Evolutionary conservation across 208 protist genomes (phyloP).

Genomic region (Leptomonas pyrrhocoris): DNA sequence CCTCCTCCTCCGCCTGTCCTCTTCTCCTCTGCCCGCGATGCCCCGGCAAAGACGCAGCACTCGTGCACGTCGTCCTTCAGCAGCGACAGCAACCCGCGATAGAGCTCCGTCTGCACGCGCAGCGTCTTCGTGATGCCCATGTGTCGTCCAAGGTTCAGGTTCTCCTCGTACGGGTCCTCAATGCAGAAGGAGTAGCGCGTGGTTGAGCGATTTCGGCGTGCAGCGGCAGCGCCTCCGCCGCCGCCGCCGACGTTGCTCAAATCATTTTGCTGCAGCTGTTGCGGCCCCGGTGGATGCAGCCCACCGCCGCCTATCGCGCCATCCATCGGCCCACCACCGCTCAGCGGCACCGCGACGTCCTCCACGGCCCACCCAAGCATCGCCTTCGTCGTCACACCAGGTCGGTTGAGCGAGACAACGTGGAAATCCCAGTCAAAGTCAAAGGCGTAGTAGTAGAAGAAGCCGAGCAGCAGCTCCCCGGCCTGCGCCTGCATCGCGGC

Average conservation of each 20-base stretch:
- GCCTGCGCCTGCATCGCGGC: slow-evolving; percentile 47
- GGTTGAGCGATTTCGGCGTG: slow-evolving; percentile 29
- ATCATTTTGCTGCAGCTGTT: not conserved
- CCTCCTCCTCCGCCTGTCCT: too few species aligned
- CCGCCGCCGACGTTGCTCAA: not conserved
- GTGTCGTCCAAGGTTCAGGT: slow-evolving; percentile 85
- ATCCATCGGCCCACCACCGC: slow-evolving; percentile 2
- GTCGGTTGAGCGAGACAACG: slow-evolving; percentile 87
- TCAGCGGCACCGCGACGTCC: slow-evolving; percentile 34
- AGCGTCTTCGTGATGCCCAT: slow-evolving; percentile 86
- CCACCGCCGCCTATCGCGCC: not conserved
- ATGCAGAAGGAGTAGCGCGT: slow-evolving; percentile 88
- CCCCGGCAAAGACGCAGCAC: slow-evolving; percentile 77
- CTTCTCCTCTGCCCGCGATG: slow-evolving; percentile 11
- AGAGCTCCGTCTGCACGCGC: slow-evolving; percentile 83
- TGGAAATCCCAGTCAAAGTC: slow-evolving; percentile 89
- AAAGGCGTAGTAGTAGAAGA: slow-evolving; percentile 90
- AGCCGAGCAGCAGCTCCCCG: slow-evolving; percentile 85
- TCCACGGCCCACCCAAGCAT: slow-evolving; percentile 79
- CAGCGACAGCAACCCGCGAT: slow-evolving; percentile 75
- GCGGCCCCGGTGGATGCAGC: not conserved
- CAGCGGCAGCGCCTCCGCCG: slow-evolving; percentile 1
- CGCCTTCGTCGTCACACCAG: slow-evolving; percentile 78
- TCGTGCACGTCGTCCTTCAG: slow-evolving; percentile 71
- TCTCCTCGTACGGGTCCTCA: slow-evolving; percentile 92